A percentile compares a stretch with the other conserved stretches of the same genome.
These are phyloP conservation scores for Psidium guajava DNA, from an alignment of 345 rosid species.

Conservation along the genomic window DNA sequence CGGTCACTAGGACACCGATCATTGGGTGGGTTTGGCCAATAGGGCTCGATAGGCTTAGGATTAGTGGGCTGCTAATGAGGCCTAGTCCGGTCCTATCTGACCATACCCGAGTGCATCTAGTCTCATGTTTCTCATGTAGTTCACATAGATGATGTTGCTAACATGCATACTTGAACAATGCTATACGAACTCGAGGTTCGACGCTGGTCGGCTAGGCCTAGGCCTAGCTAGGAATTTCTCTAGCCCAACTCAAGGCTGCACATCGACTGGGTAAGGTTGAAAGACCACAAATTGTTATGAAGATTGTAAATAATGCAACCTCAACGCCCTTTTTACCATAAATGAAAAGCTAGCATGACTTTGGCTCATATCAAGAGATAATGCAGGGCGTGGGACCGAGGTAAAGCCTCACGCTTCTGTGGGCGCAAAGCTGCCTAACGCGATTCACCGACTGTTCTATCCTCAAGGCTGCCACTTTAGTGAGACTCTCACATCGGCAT, in stretches of 20 bases:
- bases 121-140: background rate
- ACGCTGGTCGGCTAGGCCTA: background rate
- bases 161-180: background rate
- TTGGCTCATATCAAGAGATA: background rate
- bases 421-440: rapidly evolving
- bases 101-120: background rate
- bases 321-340: background rate
- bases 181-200: background rate
- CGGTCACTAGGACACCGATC: background rate
- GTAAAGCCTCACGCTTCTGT: background rate
- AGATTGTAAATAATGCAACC: background rate
- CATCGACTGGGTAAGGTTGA: background rate
- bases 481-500: background rate
- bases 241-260: background rate
- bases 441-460: background rate
- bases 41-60: background rate
- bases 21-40: background rate
- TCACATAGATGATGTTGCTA: background rate
- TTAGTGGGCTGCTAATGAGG: background rate
- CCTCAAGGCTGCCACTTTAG: background rate
- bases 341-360: background rate
- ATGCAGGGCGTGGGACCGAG: background rate
- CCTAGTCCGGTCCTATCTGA: background rate
- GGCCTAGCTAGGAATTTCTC: background rate
- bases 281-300: background rate